phyloP scores from a whole-genome alignment of 768 basidiomycete genomes.

The Aureoboletus auriporus region DNA sequence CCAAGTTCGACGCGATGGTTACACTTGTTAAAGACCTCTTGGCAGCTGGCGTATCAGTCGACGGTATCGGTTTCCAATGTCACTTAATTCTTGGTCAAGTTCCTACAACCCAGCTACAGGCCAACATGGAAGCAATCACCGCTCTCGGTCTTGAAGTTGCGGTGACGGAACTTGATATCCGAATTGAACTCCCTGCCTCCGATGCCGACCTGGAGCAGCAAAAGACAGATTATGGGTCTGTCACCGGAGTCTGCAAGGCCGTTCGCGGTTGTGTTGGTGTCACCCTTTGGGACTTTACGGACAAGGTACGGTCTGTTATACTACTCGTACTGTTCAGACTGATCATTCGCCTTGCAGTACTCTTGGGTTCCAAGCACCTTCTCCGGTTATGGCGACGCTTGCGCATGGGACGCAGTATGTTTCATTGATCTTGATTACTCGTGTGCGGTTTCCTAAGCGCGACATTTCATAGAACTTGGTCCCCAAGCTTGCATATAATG shows the following conservation, averaged over 20 bases:
- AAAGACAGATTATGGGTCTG: conserved; percentile 49
- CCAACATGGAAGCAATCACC: conserved; percentile 49
- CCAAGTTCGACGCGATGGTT: conserved; percentile 45
- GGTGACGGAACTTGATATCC: conserved; percentile 65
- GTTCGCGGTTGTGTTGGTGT: conserved; percentile 34
- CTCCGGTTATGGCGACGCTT: conserved; percentile 9
- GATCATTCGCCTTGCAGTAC: conserved; percentile 2
- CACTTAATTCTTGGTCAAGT: conserved; percentile 60
- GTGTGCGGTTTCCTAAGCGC: background rate
- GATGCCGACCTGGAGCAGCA: conserved; percentile 48
- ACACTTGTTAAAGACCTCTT: conserved; percentile 50
- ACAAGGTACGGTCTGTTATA: conserved; percentile 19
- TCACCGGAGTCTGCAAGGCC: conserved; percentile 50
- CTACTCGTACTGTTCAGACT: conserved; percentile 16
- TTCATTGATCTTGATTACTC: background rate
- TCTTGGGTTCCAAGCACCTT: conserved; percentile 14
- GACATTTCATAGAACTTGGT: conserved; percentile 7
- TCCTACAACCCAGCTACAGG: conserved; percentile 39
- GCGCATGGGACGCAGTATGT: conserved; percentile 15
- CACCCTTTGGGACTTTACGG: conserved; percentile 42
- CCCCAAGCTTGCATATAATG: conserved; percentile 14
- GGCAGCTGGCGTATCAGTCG: conserved; percentile 46
- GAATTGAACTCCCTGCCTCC: conserved; percentile 51
- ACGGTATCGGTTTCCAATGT: conserved; percentile 58
- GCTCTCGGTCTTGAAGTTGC: conserved; percentile 64